Conservation (phyloP, 345 rosid genomes). For the Jatropha curcas region DNA sequence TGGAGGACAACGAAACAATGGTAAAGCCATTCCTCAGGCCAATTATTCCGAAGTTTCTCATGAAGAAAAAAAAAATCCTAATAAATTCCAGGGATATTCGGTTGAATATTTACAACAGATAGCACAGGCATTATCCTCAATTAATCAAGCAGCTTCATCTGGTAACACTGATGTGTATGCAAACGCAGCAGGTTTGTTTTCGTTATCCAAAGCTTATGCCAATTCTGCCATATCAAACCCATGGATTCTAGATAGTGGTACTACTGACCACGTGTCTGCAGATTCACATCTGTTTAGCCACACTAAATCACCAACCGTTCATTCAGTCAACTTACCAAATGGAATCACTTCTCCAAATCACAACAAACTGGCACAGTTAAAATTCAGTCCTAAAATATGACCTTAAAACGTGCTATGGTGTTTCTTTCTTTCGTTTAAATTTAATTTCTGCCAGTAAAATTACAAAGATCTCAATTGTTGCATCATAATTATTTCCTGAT, state of each 20-base stretch:
- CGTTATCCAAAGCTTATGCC: neutral
- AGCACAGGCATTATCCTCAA: neutral
- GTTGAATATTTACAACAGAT: neutral
- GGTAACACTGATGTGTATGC: too few species aligned
- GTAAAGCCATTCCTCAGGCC: neutral
- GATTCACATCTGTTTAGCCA: neutral
- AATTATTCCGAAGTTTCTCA: too few species aligned
- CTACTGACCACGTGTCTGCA: neutral
- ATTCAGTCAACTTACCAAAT: neutral
- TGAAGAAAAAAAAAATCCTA: too few species aligned
- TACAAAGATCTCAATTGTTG: too few species aligned
- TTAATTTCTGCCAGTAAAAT: too few species aligned
- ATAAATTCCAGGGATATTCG: neutral
- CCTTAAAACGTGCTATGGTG: neutral
- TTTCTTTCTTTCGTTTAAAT: too few species aligned
- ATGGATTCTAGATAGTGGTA: neutral
- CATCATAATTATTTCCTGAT: neutral
- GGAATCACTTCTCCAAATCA: neutral
- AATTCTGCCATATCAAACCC: neutral
- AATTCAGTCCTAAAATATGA: neutral
- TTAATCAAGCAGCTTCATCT: too few species aligned
- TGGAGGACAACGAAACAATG: too few species aligned
- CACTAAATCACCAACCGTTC: too few species aligned
- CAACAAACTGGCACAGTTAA: neutral
- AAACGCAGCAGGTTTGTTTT: too few species aligned